phyloP scores from a whole-genome alignment of 768 basidiomycete genomes.

The Pleurotus pulmonarius region DNA sequence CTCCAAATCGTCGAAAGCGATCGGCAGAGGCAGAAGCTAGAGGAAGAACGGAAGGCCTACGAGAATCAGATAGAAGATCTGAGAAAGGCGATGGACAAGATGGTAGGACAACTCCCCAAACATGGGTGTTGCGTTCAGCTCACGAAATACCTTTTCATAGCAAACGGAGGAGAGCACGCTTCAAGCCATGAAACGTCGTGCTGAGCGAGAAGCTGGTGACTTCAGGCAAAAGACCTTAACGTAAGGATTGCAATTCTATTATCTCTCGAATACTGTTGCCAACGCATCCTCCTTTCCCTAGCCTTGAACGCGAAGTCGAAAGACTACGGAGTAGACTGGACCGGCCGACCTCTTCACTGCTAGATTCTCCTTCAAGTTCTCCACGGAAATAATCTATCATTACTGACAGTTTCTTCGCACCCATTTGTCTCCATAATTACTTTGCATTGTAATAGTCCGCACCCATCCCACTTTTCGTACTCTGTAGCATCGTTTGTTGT shows the following conservation, averaged over 20 bases:
- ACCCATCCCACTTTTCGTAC: too few relatives aligned
- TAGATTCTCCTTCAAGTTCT: constrained; percentile 22
- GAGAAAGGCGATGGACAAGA: constrained; percentile 55
- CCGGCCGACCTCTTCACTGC: constrained; percentile 39
- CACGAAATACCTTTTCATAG: constrained; percentile 27
- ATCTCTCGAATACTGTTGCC: constrained; percentile 1
- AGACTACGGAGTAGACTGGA: constrained; percentile 62
- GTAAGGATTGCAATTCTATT: constrained; percentile 32
- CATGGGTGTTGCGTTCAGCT: background rate
- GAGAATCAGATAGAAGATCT: constrained; percentile 56
- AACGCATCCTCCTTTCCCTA: constrained; percentile 15
- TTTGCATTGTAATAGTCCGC: too few relatives aligned
- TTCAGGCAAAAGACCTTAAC: constrained; percentile 66
- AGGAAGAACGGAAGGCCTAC: constrained; percentile 60
- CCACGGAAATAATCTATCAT: constrained; percentile 24
- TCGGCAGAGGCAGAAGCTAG: constrained; percentile 54
- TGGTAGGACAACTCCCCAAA: constrained; percentile 39
- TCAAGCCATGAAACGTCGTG: constrained; percentile 67
- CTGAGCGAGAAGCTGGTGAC: constrained; percentile 73
- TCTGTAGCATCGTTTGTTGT: too few relatives aligned
- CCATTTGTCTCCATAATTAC: too few relatives aligned
- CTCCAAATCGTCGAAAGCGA: constrained; percentile 58
- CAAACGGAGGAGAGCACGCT: constrained; percentile 69
- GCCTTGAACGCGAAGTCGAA: constrained; percentile 67
- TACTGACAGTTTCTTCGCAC: too few relatives aligned